Conservation (phyloP, 1,139 yeast genomes). For the Candida smagusa region DNA sequence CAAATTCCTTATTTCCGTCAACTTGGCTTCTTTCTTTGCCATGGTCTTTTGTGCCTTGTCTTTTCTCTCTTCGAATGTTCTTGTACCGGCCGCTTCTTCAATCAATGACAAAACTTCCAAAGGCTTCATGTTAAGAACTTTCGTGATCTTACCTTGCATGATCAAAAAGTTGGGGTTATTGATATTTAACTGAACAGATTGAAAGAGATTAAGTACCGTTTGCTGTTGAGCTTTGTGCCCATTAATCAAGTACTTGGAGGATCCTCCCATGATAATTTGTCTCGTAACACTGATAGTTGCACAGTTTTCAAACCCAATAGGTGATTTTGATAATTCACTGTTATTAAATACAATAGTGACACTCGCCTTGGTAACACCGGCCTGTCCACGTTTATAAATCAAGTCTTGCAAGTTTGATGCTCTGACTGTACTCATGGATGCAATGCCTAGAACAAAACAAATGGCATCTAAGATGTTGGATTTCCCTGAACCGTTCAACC, state of each 20-base stretch:
- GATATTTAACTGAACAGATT: conserved; percentile 91
- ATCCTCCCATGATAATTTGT: conserved; percentile 87
- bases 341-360: conserved; percentile 96
- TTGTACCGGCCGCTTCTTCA: conserved; percentile 98
- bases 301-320: conserved; percentile 82
- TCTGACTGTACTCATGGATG: conserved; percentile 89
- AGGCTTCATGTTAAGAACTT: conserved; percentile 95
- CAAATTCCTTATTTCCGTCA: conserved; percentile 70
- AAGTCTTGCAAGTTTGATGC: conserved; percentile 92
- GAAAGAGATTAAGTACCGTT: conserved; percentile 85
- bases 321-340: conserved; percentile 68
- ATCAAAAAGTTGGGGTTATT: conserved; percentile 95
- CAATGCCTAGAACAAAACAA: conserved; percentile 96
- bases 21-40: conserved; percentile 83
- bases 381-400: conserved; percentile 95
- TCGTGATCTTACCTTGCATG: conserved; percentile 98
- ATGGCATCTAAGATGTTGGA: conserved; percentile 94
- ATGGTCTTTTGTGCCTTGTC: conserved; percentile 90
- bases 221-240: conserved; percentile 97
- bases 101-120: conserved; percentile 82
- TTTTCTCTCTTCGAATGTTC: conserved; percentile 90
- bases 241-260: conserved; percentile 86
- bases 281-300: conserved; percentile 87
- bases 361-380: conserved; percentile 95
- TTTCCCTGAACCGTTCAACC: conserved; percentile 95